These are phyloP conservation scores for Stephanodiscus triporus DNA, from an alignment of 108 stramenopile species.

Conservation along the genomic window DNA sequence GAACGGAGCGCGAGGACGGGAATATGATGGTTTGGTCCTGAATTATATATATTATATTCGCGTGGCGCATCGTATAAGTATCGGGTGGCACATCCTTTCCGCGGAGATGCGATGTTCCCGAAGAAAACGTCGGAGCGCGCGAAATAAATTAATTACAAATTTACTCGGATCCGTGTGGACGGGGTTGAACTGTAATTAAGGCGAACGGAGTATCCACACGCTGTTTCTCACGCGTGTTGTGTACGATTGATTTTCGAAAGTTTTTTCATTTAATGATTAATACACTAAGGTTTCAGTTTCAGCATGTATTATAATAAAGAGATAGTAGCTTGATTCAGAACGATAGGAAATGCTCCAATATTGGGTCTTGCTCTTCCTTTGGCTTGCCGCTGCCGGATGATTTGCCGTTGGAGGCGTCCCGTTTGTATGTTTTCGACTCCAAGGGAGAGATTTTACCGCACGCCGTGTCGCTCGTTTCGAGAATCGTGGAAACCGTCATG, in stretches of 20 bases:
- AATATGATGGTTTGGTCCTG: slow-evolving; percentile 7
- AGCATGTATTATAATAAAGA: not conserved
- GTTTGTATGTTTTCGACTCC: slow-evolving; percentile 10
- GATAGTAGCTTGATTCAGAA: slow-evolving; percentile 21
- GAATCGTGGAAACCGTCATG: slow-evolving; percentile 77
- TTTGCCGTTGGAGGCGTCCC: slow-evolving; percentile 2
- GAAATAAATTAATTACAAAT: too few species aligned
- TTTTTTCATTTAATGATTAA: slow-evolving; percentile 9
- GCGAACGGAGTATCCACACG: too few species aligned
- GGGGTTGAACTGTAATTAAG: too few species aligned
- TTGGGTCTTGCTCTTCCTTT: slow-evolving; percentile 20
- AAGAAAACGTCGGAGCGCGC: too few species aligned
- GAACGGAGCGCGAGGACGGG: slow-evolving; percentile 58
- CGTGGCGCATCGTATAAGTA: too few species aligned
- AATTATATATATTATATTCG: too few species aligned
- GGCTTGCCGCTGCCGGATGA: not conserved
- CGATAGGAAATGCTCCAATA: slow-evolving; percentile 45
- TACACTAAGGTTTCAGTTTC: not conserved
- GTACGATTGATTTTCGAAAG: too few species aligned
- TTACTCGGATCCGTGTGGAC: too few species aligned
- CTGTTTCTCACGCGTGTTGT: too few species aligned
- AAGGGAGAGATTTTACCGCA: slow-evolving; percentile 10
- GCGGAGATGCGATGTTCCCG: too few species aligned
- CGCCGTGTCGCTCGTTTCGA: slow-evolving; percentile 58
- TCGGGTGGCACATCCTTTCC: too few species aligned